Percentiles rank a stretch among this genome's conserved stretches.
Evolutionary conservation across 2,329 filamentous ascomycete genomes (phyloP).

Genomic region (Cercospora sp.): DNA sequence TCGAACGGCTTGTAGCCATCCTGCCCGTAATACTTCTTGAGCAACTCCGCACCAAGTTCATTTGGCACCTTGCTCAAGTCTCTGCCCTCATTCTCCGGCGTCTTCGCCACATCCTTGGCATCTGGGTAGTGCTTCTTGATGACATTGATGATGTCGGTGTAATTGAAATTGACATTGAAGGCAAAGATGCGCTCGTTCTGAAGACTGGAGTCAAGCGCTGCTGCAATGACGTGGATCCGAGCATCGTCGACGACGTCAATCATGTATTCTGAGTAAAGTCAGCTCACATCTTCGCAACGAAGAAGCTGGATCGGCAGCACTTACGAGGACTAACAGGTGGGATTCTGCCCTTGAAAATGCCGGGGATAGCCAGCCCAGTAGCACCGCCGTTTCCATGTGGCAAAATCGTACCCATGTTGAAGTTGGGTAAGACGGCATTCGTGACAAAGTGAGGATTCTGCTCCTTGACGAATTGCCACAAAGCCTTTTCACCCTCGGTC

Average conservation of each 20-base stretch:
- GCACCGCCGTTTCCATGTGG: constrained; percentile 20
- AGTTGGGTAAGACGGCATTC: constrained; percentile 41
- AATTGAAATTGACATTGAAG: constrained; percentile 51
- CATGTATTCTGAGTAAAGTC: constrained; percentile 34
- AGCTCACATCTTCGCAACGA: constrained; percentile 20
- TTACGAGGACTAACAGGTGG: constrained; percentile 23
- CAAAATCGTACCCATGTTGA: constrained; percentile 30
- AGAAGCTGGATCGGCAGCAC: neutral
- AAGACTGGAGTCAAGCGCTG: constrained; percentile 48
- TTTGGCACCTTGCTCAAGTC: constrained; percentile 35
- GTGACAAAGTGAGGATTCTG: constrained; percentile 48
- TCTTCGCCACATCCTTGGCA: constrained; percentile 28
- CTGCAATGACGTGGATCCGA: constrained; percentile 54
- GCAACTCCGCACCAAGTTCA: constrained; percentile 30
- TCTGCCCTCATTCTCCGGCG: constrained; percentile 23
- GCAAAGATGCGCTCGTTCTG: constrained; percentile 56
- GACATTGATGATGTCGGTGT: constrained; percentile 46
- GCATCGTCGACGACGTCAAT: constrained; percentile 54
- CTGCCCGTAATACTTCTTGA: constrained; percentile 37
- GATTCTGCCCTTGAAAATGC: constrained; percentile 26
- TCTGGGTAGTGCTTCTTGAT: constrained; percentile 45
- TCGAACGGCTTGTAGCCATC: constrained; percentile 31
- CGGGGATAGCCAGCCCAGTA: constrained; percentile 17
- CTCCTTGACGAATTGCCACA: constrained; percentile 50
- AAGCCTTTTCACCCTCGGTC: constrained; percentile 47